Base-by-base conservation (phyloP, 1,284 basidiomycete genomes). In the Jaminaea rosea region DNA sequence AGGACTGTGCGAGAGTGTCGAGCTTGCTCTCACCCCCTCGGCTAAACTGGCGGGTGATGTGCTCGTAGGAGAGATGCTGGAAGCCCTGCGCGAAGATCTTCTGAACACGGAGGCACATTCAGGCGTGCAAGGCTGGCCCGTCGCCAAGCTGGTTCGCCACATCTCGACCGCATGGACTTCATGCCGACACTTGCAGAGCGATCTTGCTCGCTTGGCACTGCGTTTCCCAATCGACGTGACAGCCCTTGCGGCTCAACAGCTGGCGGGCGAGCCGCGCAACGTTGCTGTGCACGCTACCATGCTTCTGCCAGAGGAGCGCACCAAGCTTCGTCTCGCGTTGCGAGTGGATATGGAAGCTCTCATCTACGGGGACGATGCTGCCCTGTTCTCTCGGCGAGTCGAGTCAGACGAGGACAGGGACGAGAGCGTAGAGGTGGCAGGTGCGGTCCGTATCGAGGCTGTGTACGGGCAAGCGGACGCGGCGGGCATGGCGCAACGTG, bases 131-230 rank as follows among this genome's bases (percentile, higher is more conserved):
- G 34, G 29, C n/a, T 17, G 11, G 47, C 13, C 11, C 15, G 47
- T 42, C 8, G 21, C 47, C 19, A 26, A 44, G 7, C 29, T 48
- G 11, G 28, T 48, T 26, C 47, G 47, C 23, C 23, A 37, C 31
- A 37, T 48, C 17, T 37, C 47, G 13, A 39, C 31, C 19, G 31
- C 47, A 4, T 48, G 47, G 47, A 48, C 47, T 23, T 37, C 26
- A 23, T 23, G 24, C 19, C 47, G 47, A 23, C 47, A 42, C 13
- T 31, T 48, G 13, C 39, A 42, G 39, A 21, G 19, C 19, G 39
- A 42, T 5, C 39, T 42, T 4, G 24, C 31, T 8, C 45, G 50
- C 28, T 28, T 31, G 23, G 13, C 26, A 15, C 28, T 27, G n/a
- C 24, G 24, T 15, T 46, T 26, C 26, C 44, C 44, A 53, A n/a